These are phyloP conservation scores for Fusarium austroafricanum DNA, from an alignment of 2,329 filamentous ascomycete genomes.

Conservation along the genomic window DNA sequence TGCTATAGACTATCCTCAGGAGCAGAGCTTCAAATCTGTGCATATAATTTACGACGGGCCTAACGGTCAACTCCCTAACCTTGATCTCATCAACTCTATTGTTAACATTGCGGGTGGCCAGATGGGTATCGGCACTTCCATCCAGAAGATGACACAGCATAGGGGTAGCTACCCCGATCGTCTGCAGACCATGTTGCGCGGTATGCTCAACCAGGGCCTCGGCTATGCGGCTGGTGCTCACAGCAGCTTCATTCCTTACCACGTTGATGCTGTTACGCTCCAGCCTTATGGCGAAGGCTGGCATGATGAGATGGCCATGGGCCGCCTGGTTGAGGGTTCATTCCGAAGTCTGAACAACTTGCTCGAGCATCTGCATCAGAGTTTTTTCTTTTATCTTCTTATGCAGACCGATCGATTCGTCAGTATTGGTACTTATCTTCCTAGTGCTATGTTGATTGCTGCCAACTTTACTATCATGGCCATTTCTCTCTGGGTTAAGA, in stretches of 20 bases:
- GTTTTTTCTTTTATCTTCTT: constrained; percentile 98
- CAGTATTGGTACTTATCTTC: constrained; percentile 96
- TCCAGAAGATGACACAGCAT: constrained; percentile 92
- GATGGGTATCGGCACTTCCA: constrained; percentile 85
- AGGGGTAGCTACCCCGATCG: constrained; percentile 82
- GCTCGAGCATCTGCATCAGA: constrained; percentile 96
- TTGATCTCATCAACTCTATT: constrained; percentile 95
- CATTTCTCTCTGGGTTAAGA: constrained; percentile 92
- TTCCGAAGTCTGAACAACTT: constrained; percentile 96
- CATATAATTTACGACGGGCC: constrained; percentile 95
- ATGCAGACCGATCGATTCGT: constrained; percentile 94
- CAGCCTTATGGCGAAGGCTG: constrained; percentile 91
- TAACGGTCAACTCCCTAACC: constrained; percentile 94
- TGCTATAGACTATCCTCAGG: constrained; percentile 91
- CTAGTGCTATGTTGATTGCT: constrained; percentile 96
- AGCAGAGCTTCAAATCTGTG: constrained; percentile 84
- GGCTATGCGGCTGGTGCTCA: constrained; percentile 92
- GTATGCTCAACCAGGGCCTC: constrained; percentile 91
- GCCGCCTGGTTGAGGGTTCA: constrained; percentile 87
- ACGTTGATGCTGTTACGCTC: constrained; percentile 94
- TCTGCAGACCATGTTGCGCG: constrained; percentile 87
- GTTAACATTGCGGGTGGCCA: constrained; percentile 88
- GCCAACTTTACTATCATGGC: constrained; percentile 96
- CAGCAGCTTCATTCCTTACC: constrained; percentile 96
- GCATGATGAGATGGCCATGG: constrained; percentile 98